phyloP scores from a whole-genome alignment of 495 filamentous ascomycete genomes.

The Penicillium samsonianum region DNA sequence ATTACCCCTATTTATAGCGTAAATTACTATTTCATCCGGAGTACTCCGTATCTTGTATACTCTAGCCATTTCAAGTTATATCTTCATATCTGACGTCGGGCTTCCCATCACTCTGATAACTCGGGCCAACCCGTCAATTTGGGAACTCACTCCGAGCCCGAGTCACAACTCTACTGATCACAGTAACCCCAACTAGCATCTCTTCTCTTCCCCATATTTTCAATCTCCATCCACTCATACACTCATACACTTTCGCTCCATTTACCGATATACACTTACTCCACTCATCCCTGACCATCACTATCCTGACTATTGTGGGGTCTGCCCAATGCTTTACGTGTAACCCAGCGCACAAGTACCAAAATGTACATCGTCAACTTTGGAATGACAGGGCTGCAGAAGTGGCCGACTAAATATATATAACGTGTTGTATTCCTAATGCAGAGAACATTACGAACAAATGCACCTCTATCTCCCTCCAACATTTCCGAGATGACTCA shows the following conservation, averaged over 20 bases:
- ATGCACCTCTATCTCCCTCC: too few relatives aligned
- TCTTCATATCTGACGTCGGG: background rate
- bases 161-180: background rate
- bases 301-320: background rate
- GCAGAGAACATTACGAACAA: too few relatives aligned
- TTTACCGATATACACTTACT: background rate
- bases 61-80: background rate
- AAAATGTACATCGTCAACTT: too few relatives aligned
- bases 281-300: background rate
- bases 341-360: background rate
- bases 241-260: background rate
- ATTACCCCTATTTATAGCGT: background rate
- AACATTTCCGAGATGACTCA: too few relatives aligned
- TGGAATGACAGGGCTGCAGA: too few relatives aligned
- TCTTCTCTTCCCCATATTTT: background rate
- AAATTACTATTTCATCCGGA: background rate
- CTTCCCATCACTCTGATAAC: background rate
- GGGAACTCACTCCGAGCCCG: background rate
- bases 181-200: background rate
- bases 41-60: background rate
- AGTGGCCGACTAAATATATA: too few relatives aligned
- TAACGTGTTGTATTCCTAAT: too few relatives aligned
- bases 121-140: background rate
- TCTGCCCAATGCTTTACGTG: background rate
- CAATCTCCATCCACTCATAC: background rate